Conservation (phyloP, 345 rosid species). For the Salix exigua region DNA sequence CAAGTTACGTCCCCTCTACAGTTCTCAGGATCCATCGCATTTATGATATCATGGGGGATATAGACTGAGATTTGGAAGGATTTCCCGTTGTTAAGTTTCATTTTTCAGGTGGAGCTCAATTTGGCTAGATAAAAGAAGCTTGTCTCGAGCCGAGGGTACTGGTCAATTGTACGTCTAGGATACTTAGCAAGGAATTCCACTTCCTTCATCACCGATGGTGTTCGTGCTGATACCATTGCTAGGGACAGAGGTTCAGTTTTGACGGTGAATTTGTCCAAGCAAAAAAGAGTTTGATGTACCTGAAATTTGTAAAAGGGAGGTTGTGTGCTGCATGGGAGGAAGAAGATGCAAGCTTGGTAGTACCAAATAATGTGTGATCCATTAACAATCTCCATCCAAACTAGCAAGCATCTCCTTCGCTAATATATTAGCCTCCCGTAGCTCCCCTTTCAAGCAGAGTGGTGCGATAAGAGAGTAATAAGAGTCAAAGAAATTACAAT, state of each 20-base stretch:
- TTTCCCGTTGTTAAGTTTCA: no score
- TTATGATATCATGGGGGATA: no score
- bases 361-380: background rate
- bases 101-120: no score
- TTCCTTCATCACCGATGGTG: background rate
- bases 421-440: conserved; percentile 52
- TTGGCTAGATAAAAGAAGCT: no score
- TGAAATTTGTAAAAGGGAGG: background rate
- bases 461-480: conserved; percentile 54
- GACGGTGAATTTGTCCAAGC: conserved; percentile 23
- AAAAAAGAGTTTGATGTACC: background rate
- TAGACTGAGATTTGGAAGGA: no score
- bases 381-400: conserved; percentile 20
- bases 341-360: background rate
- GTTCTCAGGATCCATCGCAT: no score
- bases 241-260: background rate
- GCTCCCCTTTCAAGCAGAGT: conserved; percentile 64
- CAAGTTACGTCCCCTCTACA: no score
- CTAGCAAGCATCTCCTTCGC: conserved; percentile 44
- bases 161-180: conserved; percentile 16
- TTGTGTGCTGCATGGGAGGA: background rate
- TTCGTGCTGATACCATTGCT: conserved; percentile 2
- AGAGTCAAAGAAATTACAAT: conserved; percentile 38
- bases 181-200: background rate
- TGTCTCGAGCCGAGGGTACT: no score